Evolutionary conservation across 2,329 filamentous ascomycete genomes (phyloP).

Genomic region (Arthrobotrys pseudoclavata): DNA sequence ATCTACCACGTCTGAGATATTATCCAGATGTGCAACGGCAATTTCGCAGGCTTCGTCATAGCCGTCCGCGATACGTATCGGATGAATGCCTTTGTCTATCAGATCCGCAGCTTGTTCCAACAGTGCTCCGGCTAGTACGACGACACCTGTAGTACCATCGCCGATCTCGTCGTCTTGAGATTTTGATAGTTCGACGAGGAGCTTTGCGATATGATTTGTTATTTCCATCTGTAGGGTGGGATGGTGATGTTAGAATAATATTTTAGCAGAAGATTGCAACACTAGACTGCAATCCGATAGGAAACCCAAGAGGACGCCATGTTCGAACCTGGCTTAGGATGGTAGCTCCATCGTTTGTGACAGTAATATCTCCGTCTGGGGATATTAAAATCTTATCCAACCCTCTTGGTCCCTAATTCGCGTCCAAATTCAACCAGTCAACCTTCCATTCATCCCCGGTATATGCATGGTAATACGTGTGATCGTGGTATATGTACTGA

Average conservation of each 20-base stretch:
- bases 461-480: constrained; percentile 25
- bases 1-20: constrained; percentile 89
- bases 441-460: constrained; percentile 13
- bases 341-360: constrained; percentile 98
- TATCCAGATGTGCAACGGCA: constrained; percentile 90
- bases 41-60: constrained; percentile 99
- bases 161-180: constrained; percentile 99
- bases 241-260: constrained; percentile 28
- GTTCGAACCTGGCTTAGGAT: constrained; percentile 80
- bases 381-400: constrained; percentile 99
- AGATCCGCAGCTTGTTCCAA: constrained; percentile 96
- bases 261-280: neutral
- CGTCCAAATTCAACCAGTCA: constrained; percentile 58
- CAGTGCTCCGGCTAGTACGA: constrained; percentile 92
- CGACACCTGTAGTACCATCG: constrained; percentile 96
- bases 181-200: constrained; percentile 96
- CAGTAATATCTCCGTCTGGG: constrained; percentile 97
- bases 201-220: constrained; percentile 96
- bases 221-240: constrained; percentile 84
- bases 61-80: constrained; percentile 97
- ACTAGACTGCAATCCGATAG: neutral
- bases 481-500: constrained; percentile 65
- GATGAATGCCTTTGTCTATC: constrained; percentile 99
- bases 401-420: constrained; percentile 81
- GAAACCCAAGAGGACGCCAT: neutral